A percentile compares a stretch with the other conserved stretches of the same genome.
Evolutionary conservation across 1,284 basidiomycete genomes (phyloP).

Genomic region (Microbotryomycetes sp.): DNA sequence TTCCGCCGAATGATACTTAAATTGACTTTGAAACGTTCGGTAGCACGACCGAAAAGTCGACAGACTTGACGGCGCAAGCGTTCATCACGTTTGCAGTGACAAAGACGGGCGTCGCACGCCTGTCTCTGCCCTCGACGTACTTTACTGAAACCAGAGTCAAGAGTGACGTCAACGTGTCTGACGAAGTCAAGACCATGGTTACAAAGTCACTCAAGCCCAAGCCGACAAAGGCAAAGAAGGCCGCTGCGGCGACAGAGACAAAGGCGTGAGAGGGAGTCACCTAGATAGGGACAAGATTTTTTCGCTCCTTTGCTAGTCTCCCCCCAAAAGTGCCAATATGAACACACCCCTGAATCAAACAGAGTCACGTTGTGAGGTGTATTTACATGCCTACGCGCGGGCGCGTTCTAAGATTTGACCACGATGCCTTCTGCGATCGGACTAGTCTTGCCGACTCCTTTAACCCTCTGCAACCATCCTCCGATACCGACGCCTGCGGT

Average conservation of each 20-base stretch:
- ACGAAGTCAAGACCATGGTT: slow-evolving; percentile 72
- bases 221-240: slow-evolving; percentile 85
- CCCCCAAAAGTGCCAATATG: no score
- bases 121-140: slow-evolving; percentile 63
- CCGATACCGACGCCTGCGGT: not conserved
- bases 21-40: not conserved
- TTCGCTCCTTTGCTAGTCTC: no score
- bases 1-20: not conserved
- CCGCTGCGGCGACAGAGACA: slow-evolving; percentile 45
- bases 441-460: not conserved
- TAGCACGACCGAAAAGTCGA: slow-evolving; percentile 31
- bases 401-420: not conserved
- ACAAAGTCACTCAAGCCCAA: slow-evolving; percentile 75
- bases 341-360: no score
- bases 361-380: no score
- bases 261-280: no score
- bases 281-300: no score
- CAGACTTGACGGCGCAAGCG: slow-evolving; percentile 32
- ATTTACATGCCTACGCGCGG: no score
- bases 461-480: not conserved
- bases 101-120: slow-evolving; percentile 37
- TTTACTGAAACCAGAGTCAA: slow-evolving; percentile 85
- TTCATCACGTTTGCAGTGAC: slow-evolving; percentile 37
- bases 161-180: slow-evolving; percentile 79
- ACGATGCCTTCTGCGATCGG: not conserved